phyloP scores from a whole-genome alignment of 164 flowering plant genomes.

The Malania oleifera region DNA sequence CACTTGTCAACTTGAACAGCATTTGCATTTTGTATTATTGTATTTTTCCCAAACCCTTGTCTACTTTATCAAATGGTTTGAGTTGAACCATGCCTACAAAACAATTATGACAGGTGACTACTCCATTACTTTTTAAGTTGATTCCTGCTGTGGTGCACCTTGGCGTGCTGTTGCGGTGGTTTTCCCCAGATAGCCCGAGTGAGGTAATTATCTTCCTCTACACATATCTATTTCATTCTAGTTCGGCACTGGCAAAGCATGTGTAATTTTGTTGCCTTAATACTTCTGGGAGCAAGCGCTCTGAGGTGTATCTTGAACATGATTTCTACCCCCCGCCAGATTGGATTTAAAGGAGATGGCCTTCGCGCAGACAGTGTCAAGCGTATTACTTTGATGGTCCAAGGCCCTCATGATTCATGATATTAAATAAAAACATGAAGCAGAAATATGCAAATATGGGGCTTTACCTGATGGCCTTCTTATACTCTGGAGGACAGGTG shows the following conservation, averaged over 20 bases:
- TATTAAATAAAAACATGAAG: slow-evolving; percentile 26
- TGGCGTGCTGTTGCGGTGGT: slow-evolving; percentile 82
- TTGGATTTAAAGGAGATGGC: slow-evolving; percentile 73
- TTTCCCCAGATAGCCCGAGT: slow-evolving; percentile 53
- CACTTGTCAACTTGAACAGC: no score
- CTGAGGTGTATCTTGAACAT: slow-evolving; percentile 28
- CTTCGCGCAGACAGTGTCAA: slow-evolving; percentile 78
- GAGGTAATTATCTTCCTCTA: slow-evolving; percentile 48
- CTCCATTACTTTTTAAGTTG: slow-evolving; percentile 90
- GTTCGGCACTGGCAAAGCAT: not conserved
- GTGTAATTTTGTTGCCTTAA: slow-evolving; percentile 4
- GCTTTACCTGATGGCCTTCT: slow-evolving; percentile 56
- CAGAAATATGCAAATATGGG: slow-evolving; percentile 35
- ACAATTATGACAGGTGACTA: slow-evolving; percentile 64
- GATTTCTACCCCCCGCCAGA: slow-evolving; percentile 48
- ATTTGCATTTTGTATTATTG: no score
- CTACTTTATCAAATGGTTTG: no score
- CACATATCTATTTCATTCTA: not conserved
- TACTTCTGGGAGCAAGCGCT: slow-evolving; percentile 15
- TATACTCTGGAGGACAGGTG: slow-evolving; percentile 61
- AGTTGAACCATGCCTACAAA: not conserved
- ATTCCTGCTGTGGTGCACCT: slow-evolving; percentile 92
- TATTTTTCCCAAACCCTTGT: no score
- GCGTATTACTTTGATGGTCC: slow-evolving; percentile 79
- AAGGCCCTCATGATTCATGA: slow-evolving; percentile 81